Conservation (phyloP, 306 rosid genomes). For the Vigna radiata region DNA sequence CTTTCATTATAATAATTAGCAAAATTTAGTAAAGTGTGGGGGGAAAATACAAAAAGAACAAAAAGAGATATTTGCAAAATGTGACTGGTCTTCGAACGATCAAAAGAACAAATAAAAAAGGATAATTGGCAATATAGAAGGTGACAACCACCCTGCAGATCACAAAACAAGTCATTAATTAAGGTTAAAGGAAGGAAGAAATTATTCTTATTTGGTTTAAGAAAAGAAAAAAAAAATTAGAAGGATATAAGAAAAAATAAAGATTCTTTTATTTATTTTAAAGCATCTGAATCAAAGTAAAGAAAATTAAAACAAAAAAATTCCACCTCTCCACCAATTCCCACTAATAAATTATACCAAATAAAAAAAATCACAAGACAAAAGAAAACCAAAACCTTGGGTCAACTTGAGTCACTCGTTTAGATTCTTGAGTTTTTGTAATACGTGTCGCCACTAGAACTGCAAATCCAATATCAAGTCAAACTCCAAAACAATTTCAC, state of each 20-base stretch:
- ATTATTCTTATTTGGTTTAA: neutral
- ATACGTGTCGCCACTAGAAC: constrained; percentile 20
- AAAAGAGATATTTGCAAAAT: neutral
- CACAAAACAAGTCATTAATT: neutral
- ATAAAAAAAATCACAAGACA: neutral
- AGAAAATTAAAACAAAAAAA: no score
- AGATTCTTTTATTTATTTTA: neutral
- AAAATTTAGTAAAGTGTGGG: neutral
- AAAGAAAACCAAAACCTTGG: neutral
- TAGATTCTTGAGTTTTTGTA: neutral
- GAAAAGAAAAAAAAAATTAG: neutral
- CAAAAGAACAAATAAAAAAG: constrained; percentile 13
- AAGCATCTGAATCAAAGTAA: neutral
- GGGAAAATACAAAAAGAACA: neutral
- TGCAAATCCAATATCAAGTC: neutral
- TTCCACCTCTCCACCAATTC: no score
- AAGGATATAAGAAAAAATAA: no score
- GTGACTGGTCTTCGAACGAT: constrained; percentile 13
- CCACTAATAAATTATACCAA: no score
- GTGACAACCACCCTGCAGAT: neutral
- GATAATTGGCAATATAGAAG: neutral
- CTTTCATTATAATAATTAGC: neutral
- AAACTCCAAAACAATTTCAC: constrained; percentile 3
- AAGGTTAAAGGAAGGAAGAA: neutral
- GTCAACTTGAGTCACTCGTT: constrained; percentile 17